A percentile compares a stretch with the other conserved stretches of the same genome.
Conservation (phyloP, 2,329 filamentous ascomycete genomes). For the Pseudocercospora crystallina region DNA sequence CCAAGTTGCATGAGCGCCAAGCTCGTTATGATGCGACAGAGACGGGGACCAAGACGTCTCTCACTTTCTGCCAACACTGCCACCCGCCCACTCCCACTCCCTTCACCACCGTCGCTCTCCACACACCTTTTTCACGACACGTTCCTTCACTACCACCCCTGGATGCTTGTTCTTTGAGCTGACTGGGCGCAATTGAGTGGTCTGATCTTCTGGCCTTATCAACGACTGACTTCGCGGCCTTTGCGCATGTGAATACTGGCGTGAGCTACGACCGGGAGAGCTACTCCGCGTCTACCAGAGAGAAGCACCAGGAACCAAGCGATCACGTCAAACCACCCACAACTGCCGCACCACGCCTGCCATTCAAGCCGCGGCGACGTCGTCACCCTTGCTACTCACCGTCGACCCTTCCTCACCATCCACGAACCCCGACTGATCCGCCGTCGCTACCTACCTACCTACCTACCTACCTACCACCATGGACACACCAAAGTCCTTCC, state of each 20-base stretch:
- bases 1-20: no score
- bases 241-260: no score
- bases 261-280: no score
- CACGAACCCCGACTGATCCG: neutral
- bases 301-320: no score
- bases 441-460: neutral
- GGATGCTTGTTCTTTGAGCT: slow-evolving; percentile 3
- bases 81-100: no score
- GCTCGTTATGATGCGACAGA: no score
- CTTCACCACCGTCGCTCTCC: neutral
- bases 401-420: neutral
- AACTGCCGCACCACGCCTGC: no score
- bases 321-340: no score
- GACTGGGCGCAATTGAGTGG: neutral
- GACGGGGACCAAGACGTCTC: neutral
- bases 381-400: neutral
- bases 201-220: neutral
- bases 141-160: neutral
- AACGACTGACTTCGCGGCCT: no score
- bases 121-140: neutral
- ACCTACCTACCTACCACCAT: slow-evolving; percentile 23
- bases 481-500: slow-evolving; percentile 49
- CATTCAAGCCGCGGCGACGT: no score
- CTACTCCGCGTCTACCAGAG: no score
- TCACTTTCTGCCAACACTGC: neutral